These are phyloP conservation scores for Lentinula sp. DNA, from an alignment of 768 basidiomycete genomes.

Conservation along the genomic window DNA sequence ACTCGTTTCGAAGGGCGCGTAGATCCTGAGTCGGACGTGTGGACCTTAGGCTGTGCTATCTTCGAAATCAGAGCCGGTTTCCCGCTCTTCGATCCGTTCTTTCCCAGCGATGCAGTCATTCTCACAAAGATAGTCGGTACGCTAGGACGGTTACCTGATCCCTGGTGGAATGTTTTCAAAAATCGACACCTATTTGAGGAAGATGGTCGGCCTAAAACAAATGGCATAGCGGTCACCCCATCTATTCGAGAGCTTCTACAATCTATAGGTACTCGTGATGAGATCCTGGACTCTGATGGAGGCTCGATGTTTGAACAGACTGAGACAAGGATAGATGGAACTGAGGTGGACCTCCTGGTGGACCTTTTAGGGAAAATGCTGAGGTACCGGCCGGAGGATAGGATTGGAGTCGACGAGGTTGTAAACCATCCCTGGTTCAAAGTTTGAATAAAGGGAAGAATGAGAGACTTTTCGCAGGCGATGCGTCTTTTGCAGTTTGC, in stretches of 20 bases:
- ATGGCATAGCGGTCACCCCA: slow-evolving; percentile 17
- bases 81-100: slow-evolving; percentile 32
- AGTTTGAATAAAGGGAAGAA: too few species aligned
- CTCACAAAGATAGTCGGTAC: slow-evolving; percentile 28
- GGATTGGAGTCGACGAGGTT: slow-evolving; percentile 29
- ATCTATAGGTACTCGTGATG: slow-evolving; percentile 22
- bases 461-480: too few species aligned
- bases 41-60: slow-evolving; percentile 9
- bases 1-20: neutral
- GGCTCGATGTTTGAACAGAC: slow-evolving; percentile 24
- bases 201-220: slow-evolving; percentile 18
- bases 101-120: slow-evolving; percentile 21
- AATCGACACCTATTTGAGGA: slow-evolving; percentile 29
- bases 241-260: slow-evolving; percentile 22
- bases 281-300: slow-evolving; percentile 15
- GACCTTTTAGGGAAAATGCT: slow-evolving; percentile 36
- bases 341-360: slow-evolving; percentile 27
- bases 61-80: slow-evolving; percentile 8
- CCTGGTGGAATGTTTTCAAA: slow-evolving; percentile 32
- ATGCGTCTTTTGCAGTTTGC: too few species aligned
- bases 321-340: slow-evolving; percentile 18
- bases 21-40: slow-evolving; percentile 3
- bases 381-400: slow-evolving; percentile 34
- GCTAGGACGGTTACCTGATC: slow-evolving; percentile 34
- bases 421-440: slow-evolving; percentile 22